phyloP scores from a whole-genome alignment of 148 eudicot genomes.

The Beta vulgaris region DNA sequence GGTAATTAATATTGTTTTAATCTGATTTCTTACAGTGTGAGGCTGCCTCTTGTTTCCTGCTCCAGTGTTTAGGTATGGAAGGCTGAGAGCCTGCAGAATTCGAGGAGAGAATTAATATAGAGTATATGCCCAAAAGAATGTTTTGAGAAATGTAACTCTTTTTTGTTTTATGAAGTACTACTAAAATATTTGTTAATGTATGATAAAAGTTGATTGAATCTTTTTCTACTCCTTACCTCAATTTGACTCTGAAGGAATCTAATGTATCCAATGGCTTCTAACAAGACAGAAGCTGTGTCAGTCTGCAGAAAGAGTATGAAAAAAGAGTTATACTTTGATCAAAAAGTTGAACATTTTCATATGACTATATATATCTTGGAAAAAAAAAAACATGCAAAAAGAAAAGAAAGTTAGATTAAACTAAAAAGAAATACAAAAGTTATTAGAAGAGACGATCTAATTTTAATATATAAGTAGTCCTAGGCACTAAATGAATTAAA shows the following conservation, averaged over 20 bases:
- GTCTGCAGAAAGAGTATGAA: conserved; percentile 56
- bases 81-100: conserved; percentile 75
- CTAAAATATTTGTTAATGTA: background rate
- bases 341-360: conserved; percentile 13
- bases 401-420: background rate
- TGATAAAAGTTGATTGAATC: background rate
- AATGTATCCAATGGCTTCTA: conserved; percentile 92
- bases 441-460: too few species aligned
- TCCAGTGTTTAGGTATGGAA: conserved; percentile 77
- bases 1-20: background rate
- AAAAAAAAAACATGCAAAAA: background rate
- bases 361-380: background rate
- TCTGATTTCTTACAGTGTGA: conserved; percentile 46
- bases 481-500: too few species aligned
- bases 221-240: conserved; percentile 50
- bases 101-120: conserved; percentile 5
- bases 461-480: too few species aligned
- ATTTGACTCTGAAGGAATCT: conserved; percentile 95
- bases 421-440: background rate
- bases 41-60: conserved; percentile 56
- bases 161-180: too few species aligned
- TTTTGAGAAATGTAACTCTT: conserved; percentile 19
- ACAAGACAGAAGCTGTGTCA: conserved; percentile 95
- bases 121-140: conserved; percentile 23
- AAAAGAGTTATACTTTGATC: conserved; percentile 17